A percentile compares a stretch with the other conserved stretches of the same genome.
Conservation (phyloP, 257 asterid species). For the Plantago elongata region DNA sequence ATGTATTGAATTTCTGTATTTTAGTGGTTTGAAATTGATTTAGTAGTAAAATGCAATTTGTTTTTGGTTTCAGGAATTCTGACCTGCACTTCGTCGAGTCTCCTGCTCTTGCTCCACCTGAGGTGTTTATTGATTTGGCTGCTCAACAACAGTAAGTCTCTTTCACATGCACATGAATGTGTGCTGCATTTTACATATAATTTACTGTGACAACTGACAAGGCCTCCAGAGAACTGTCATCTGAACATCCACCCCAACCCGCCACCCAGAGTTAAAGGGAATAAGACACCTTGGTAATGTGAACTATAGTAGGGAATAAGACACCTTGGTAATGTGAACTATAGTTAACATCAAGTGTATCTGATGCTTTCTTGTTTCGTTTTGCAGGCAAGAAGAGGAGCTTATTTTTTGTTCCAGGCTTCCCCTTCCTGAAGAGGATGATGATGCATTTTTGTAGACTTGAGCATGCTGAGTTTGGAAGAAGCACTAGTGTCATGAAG, state of each 20-base stretch:
- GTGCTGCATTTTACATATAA: neutral
- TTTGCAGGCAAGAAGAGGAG: slow-evolving; percentile 67
- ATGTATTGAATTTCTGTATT: no score
- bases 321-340: no score
- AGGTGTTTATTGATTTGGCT: slow-evolving; percentile 53
- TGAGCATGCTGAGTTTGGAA: no score
- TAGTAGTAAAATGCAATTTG: neutral
- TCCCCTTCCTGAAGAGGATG: slow-evolving; percentile 92
- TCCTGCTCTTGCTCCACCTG: slow-evolving; percentile 73
- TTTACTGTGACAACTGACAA: neutral
- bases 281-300: no score
- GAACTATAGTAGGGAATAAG: no score
- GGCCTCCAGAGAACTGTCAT: no score
- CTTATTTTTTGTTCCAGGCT: slow-evolving; percentile 54
- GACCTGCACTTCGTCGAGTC: slow-evolving; percentile 65
- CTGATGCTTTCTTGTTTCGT: neutral
- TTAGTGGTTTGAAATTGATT: no score
- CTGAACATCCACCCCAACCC: no score
- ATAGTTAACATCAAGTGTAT: no score
- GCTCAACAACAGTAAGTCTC: slow-evolving; percentile 46
- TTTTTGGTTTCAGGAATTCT: slow-evolving; percentile 34
- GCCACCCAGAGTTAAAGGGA: no score
- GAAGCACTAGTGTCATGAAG: no score
- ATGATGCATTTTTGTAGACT: slow-evolving; percentile 38
- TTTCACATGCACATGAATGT: neutral